Base-by-base conservation (phyloP, 106 monocot genomes). In the Dendrobium huoshanense region DNA sequence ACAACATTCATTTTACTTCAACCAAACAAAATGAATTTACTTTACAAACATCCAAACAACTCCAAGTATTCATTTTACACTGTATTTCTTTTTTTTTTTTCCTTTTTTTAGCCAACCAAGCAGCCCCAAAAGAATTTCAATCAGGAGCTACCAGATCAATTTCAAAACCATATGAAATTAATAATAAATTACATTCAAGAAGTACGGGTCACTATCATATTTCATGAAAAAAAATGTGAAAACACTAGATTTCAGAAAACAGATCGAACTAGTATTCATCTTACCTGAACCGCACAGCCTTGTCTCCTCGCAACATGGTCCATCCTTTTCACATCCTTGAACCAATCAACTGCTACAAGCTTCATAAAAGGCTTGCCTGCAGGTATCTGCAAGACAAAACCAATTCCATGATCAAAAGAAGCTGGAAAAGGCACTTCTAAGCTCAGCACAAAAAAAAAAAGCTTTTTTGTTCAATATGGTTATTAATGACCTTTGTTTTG, bases 261-360 rank as follows among this genome's bases (percentile, higher is more conserved):
- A 51, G 20, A 41, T 78, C 2, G 24, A 41, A 72, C n/a, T 25
- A 9, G 45, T 1, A 72, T 65, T 70, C 42, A 83, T 72, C 88
- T 82, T 83, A 98, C 98, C 82, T 95, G 98, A 11, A 82, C 98
- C 55, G 95, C 98, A 91, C 95, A 95, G 67, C 98, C 98, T 88
- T 90, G 88, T 78, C 89, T 85, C 79, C 92, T 95, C 31, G 98
- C 87, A 79, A 98, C 88, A 89, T 98, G 98, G 67, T 98, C 98
- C 77, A 98, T 95, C 78, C 92, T 81, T 85, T 91, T 95, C 77
- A 85, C 81, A 91, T 98, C 95, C 79, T 95, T 98, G 43, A 98
- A 90, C 98, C 98, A 98, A 85, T 98, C 98, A 84, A 98, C 98
- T 47, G 98, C 95, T 61, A 98, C 95, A 79, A 98, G 92, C 67